Base-by-base conservation (phyloP, 768 basidiomycete genomes). In the Tulasnella calospora region DNA sequence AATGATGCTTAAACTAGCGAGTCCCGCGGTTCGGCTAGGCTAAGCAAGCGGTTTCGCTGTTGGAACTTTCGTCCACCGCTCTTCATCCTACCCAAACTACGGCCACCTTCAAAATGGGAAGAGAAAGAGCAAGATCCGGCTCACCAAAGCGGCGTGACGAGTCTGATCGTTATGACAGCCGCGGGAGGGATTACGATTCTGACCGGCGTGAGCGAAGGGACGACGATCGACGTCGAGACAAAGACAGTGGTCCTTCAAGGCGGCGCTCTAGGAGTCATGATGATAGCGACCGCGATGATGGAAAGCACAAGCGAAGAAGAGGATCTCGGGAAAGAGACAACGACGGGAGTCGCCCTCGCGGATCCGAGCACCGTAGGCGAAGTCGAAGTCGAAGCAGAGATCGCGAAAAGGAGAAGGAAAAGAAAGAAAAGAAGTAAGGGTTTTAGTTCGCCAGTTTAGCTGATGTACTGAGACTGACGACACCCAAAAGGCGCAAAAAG, bases 401-500 rank as follows among this genome's bases (percentile, higher is more conserved):
- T 81, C 88, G 87, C 86, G 89, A 82, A 76, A 81, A 83, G 9
- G 83, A 84, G 41, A 80, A 81, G 77, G 87, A 83, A 82, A 80
- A 85, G 85, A 89, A 88, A 83, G 89, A 88, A 89, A 89, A 80
- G 80, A 87, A 83, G 5, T 41, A 21, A 44, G n/a, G 30, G 9
- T 69, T 76, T 13, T 33, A 73, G 35, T 57, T 38, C 47, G 69
- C 36, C 71, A n/a, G n/a, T 27, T 44, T 69, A 41, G 21, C 13
- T 33, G 51, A 19, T 36, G 27, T 35, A 23, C 1, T 33, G 44
- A 5, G 46, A 46, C 30, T 27, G 35, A 55, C 9, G 74, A 33
- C 61, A 23, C 15, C 17, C 74, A 36, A 75, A 79, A 95, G 94
- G 82, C 91, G 91, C 92, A 82, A 94, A 96, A 88, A 94, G 57